Percentiles rank a stretch among this genome's conserved stretches.
These are phyloP conservation scores for Rhododendron simsii DNA, from an alignment of 148 eudicot genomes.

Conservation along the genomic window DNA sequence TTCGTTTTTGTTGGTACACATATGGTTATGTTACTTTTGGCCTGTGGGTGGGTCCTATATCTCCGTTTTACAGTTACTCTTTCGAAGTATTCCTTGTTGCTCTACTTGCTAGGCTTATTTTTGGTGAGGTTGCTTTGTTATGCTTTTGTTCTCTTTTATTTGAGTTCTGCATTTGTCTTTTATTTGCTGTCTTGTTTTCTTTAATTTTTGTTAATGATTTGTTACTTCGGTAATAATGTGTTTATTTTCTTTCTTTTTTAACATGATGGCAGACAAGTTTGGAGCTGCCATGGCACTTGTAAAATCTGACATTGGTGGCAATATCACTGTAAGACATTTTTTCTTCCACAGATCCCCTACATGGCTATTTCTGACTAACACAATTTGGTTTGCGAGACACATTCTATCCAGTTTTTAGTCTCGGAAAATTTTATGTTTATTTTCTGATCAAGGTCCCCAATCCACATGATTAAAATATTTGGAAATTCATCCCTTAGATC, in stretches of 20 bases:
- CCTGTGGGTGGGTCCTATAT: neutral
- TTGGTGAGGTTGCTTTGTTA: neutral
- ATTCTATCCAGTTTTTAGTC: neutral
- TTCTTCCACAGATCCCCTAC: neutral
- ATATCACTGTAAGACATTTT: constrained; percentile 51
- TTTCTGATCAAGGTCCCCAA: neutral
- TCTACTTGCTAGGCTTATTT: neutral
- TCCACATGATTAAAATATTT: neutral
- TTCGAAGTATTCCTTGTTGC: neutral
- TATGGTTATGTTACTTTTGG: neutral
- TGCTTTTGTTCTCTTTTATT: neutral
- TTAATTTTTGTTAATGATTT: neutral
- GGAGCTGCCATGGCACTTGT: constrained; percentile 75
- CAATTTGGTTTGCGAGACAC: neutral
- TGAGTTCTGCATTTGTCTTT: neutral
- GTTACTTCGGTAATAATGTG: neutral
- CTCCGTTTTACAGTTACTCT: neutral
- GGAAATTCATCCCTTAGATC: neutral
- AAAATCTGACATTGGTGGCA: constrained; percentile 63
- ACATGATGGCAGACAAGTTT: constrained; percentile 44
- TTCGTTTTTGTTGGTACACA: neutral
- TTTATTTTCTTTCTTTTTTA: neutral
- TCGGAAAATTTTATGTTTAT: neutral
- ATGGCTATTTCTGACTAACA: neutral
- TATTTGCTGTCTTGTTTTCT: neutral